Evolutionary conservation across 352 stramenopile genomes (phyloP).

Genomic region (Phytophthora agathidicida): DNA sequence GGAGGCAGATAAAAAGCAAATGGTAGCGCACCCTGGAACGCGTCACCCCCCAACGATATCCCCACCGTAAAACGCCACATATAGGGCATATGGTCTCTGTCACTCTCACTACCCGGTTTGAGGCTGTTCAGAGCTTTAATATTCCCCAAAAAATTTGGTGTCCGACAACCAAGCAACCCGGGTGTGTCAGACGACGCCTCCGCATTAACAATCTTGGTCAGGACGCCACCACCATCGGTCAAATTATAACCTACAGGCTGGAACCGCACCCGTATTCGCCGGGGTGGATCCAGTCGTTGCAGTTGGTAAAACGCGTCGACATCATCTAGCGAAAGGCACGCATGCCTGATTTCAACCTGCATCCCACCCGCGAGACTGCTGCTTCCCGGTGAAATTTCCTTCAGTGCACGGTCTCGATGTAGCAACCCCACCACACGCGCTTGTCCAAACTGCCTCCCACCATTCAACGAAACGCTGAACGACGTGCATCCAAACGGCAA

Average conservation of each 20-base stretch:
- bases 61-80: conserved; percentile 46
- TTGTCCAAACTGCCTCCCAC: conserved; percentile 60
- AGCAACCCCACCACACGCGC: conserved; percentile 47
- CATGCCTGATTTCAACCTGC: conserved; percentile 35
- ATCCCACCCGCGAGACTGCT: conserved; percentile 50
- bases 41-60: conserved; percentile 47
- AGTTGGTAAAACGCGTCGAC: conserved; percentile 53
- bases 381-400: conserved; percentile 40
- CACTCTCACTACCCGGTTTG: conserved; percentile 1
- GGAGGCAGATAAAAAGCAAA: conserved; percentile 68
- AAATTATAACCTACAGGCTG: conserved; percentile 38
- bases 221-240: background rate
- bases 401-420: conserved; percentile 50
- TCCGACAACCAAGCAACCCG: conserved; percentile 43
- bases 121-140: conserved; percentile 39
- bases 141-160: conserved; percentile 64
- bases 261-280: conserved; percentile 55
- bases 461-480: conserved; percentile 67
- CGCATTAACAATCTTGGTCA: conserved; percentile 21
- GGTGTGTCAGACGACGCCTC: conserved; percentile 14
- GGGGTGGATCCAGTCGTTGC: conserved; percentile 51
- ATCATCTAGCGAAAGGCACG: conserved; percentile 43
- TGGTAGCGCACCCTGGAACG: conserved; percentile 47
- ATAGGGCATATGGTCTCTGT: conserved; percentile 12
- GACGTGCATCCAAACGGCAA: conserved; percentile 69